A percentile compares a stretch with the other conserved stretches of the same genome.
phyloP scores from a whole-genome alignment of 257 asterid genomes.

The Gentiana straminea region DNA sequence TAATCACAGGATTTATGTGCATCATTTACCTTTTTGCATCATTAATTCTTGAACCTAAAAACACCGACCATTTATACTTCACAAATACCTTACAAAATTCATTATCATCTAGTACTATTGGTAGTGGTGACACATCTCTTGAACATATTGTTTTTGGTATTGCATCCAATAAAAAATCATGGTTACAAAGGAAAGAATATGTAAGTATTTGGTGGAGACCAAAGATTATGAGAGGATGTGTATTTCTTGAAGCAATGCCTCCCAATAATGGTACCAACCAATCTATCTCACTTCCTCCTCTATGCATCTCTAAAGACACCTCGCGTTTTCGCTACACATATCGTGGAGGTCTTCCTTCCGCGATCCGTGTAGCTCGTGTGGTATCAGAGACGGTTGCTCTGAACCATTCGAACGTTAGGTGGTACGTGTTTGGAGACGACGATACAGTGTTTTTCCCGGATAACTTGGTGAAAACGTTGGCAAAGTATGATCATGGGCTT shows the following conservation, averaged over 20 bases:
- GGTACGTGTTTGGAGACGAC: conserved; percentile 90
- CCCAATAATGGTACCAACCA: conserved; percentile 15
- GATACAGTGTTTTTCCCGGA: conserved; percentile 77
- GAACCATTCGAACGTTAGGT: conserved; percentile 35
- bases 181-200: conserved; percentile 37
- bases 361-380: conserved; percentile 64
- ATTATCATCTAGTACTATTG: conserved; percentile 9
- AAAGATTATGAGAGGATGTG: conserved; percentile 55
- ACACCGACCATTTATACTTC: conserved; percentile 9
- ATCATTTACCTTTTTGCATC: conserved; percentile 24
- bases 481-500: conserved; percentile 63
- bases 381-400: conserved; percentile 51
- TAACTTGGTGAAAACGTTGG: conserved; percentile 59
- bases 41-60: conserved; percentile 15
- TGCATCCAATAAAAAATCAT: conserved; percentile 46
- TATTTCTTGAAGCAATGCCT: conserved; percentile 44
- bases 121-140: conserved; percentile 24
- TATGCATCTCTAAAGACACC: conserved; percentile 55
- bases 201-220: conserved; percentile 77
- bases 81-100: conserved; percentile 18
- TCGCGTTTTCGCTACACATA: conserved; percentile 51
- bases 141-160: conserved; percentile 70
- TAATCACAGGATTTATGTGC: conserved; percentile 19
- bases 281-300: conserved; percentile 32
- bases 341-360: conserved; percentile 54